Percentiles rank a stretch among this genome's conserved stretches.
Evolutionary conservation across 148 eudicot species (phyloP).

Genomic region (Vaccinium darrowii): DNA sequence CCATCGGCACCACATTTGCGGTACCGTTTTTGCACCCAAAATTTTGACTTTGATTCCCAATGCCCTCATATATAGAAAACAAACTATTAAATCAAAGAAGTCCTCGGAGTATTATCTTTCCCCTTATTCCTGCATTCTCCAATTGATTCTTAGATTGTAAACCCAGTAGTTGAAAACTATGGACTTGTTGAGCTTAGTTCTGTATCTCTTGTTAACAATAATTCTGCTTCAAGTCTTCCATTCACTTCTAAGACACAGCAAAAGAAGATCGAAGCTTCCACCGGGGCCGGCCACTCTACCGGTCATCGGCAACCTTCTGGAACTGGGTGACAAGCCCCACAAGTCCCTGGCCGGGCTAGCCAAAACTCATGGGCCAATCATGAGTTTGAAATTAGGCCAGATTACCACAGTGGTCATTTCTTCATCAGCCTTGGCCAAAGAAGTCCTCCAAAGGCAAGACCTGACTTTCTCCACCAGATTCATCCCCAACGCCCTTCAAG

Average conservation of each 20-base stretch:
- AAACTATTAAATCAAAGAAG: no score
- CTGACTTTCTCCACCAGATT: background rate
- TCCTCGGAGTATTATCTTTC: no score
- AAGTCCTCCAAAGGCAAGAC: background rate
- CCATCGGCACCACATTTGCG: no score
- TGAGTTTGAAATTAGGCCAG: slow-evolving; percentile 17
- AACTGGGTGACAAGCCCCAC: slow-evolving; percentile 25
- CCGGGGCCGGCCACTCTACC: slow-evolving; percentile 17
- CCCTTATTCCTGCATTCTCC: no score
- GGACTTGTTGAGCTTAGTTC: background rate
- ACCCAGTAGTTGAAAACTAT: background rate
- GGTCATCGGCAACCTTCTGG: slow-evolving; percentile 18
- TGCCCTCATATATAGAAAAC: no score
- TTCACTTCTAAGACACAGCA: background rate
- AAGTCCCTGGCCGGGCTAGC: slow-evolving; percentile 22
- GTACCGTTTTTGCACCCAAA: no score
- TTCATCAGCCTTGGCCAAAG: slow-evolving; percentile 12
- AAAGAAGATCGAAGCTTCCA: background rate
- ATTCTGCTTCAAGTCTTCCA: background rate
- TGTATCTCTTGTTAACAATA: background rate
- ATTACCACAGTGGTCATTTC: slow-evolving; percentile 13
- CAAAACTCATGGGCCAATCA: slow-evolving; percentile 20
- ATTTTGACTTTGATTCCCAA: no score
- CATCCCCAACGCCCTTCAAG: background rate
- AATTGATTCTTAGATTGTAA: no score